phyloP scores from a whole-genome alignment of 2,329 filamentous ascomycete species.

The Phyllosticta ampelicida region DNA sequence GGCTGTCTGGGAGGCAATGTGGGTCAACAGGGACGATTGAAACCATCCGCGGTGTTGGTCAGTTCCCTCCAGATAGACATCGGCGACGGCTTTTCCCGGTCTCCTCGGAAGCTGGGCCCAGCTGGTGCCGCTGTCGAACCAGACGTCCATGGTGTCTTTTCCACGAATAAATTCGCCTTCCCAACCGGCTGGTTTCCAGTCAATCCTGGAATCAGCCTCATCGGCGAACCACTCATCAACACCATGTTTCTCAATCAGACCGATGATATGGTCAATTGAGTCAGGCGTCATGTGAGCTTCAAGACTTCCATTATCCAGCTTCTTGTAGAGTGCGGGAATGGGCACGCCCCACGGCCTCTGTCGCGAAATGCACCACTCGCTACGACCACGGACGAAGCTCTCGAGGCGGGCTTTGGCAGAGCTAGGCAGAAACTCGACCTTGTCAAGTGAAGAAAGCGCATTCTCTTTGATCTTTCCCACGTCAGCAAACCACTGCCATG shows the following conservation, averaged over 20 bases:
- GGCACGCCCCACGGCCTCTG: constrained; percentile 95
- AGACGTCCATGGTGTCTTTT: constrained; percentile 96
- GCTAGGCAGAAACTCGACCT: constrained; percentile 70
- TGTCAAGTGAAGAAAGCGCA: constrained; percentile 57
- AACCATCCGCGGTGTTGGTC: constrained; percentile 99
- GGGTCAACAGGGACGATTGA: constrained; percentile 86
- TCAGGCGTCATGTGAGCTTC: constrained; percentile 68
- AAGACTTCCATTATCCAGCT: constrained; percentile 47
- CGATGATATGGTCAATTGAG: constrained; percentile 75
- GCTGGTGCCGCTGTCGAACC: constrained; percentile 96
- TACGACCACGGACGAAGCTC: constrained; percentile 77
- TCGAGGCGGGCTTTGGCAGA: constrained; percentile 63
- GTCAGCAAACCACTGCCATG: constrained; percentile 96
- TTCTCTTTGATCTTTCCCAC: constrained; percentile 69
- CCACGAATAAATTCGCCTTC: constrained; percentile 57
- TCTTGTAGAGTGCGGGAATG: constrained; percentile 73
- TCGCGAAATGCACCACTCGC: constrained; percentile 95
- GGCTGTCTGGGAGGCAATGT: constrained; percentile 51
- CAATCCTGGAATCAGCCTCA: constrained; percentile 53
- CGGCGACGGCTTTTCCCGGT: constrained; percentile 44
- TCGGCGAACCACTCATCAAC: constrained; percentile 96
- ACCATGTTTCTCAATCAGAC: constrained; percentile 62
- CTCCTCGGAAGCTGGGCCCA: constrained; percentile 49
- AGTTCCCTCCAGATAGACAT: constrained; percentile 86
- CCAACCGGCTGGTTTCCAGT: constrained; percentile 64